Conservation (phyloP, 2,329 filamentous ascomycete species). For the Didymella keratinophila region DNA sequence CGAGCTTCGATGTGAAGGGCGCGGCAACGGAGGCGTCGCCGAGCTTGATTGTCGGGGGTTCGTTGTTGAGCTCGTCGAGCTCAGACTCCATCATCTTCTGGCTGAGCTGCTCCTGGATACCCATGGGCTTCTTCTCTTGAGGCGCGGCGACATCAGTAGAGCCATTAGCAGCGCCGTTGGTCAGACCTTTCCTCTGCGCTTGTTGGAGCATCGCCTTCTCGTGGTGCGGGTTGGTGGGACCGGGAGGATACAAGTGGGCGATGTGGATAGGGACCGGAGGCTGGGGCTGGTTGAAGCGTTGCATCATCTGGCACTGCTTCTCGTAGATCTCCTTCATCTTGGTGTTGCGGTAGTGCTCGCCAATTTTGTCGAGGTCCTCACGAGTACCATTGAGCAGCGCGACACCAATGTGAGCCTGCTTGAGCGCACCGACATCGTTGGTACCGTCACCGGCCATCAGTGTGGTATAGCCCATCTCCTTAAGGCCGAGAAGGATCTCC, state of each 20-base stretch:
- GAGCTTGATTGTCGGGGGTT: constrained; percentile 94
- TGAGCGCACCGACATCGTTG: constrained; percentile 96
- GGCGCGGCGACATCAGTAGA: constrained; percentile 36
- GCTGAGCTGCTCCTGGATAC: constrained; percentile 86
- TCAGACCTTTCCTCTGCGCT: constrained; percentile 76
- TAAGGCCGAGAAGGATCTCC: constrained; percentile 94
- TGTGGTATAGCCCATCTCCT: constrained; percentile 96
- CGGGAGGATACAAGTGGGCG: constrained; percentile 92
- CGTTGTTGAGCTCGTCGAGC: constrained; percentile 74
- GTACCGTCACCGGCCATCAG: constrained; percentile 99
- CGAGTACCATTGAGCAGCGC: constrained; percentile 93
- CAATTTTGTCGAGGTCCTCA: constrained; percentile 89
- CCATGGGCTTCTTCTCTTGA: constrained; percentile 63
- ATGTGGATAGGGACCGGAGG: constrained; percentile 94
- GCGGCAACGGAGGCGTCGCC: constrained; percentile 97
- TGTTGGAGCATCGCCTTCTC: constrained; percentile 90
- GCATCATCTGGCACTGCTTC: constrained; percentile 92
- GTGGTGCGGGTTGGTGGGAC: constrained; percentile 91
- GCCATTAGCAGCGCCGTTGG: constrained; percentile 49
- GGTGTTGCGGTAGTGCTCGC: constrained; percentile 90
- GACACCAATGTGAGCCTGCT: constrained; percentile 97
- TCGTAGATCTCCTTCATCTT: constrained; percentile 99
- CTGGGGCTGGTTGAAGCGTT: constrained; percentile 89
- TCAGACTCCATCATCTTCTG: constrained; percentile 86
- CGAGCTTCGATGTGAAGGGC: constrained; percentile 96